Evolutionary conservation across 2,329 filamentous ascomycete genomes (phyloP).

Genomic region (Periconia digitata): DNA sequence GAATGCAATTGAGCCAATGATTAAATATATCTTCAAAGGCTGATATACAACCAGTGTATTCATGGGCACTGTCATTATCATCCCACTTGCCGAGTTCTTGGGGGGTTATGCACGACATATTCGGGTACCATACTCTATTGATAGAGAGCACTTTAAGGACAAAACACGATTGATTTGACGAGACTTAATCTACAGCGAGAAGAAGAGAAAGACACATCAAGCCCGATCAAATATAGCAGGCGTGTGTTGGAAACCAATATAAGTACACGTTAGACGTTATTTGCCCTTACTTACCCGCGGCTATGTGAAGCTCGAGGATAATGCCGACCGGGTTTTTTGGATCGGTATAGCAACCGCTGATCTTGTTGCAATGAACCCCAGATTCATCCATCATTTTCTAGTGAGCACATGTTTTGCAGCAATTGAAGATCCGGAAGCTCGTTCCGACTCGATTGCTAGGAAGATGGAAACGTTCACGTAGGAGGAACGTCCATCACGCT

Average conservation of each 20-base stretch:
- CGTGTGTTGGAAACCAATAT: background rate
- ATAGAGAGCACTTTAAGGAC: too few species aligned
- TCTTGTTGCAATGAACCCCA: too few species aligned
- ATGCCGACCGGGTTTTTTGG: background rate
- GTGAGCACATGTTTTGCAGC: conserved; percentile 1
- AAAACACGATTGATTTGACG: too few species aligned
- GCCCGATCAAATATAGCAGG: background rate
- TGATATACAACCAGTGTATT: too few species aligned
- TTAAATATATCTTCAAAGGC: too few species aligned
- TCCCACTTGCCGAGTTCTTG: too few species aligned
- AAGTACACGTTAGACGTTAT: background rate
- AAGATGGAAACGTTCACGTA: background rate
- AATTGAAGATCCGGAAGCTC: background rate
- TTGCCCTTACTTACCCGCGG: background rate
- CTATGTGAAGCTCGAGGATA: background rate
- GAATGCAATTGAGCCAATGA: too few species aligned
- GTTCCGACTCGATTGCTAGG: background rate
- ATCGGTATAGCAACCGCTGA: background rate
- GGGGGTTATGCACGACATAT: too few species aligned
- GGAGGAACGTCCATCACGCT: background rate
- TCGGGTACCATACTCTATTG: too few species aligned
- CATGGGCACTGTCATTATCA: too few species aligned
- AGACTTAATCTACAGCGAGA: background rate
- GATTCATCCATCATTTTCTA: too few species aligned
- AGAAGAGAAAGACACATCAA: background rate